These are phyloP conservation scores for Paraphoma chrysanthemicola DNA, from an alignment of 2,329 filamentous ascomycete genomes.

Conservation along the genomic window DNA sequence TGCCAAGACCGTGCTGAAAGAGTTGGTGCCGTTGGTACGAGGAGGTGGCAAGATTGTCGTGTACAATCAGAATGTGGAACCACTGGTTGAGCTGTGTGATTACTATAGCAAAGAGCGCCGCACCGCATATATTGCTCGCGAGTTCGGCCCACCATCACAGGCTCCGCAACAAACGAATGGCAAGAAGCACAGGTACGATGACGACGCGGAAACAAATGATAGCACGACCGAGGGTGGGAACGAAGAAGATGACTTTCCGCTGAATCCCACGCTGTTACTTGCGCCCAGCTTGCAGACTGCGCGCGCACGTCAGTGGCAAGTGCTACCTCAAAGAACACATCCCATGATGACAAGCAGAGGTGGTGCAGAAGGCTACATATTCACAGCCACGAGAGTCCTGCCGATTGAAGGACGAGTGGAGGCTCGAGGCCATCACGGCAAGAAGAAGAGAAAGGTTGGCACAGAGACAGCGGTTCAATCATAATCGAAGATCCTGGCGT, in stretches of 20 bases:
- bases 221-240: constrained; percentile 22
- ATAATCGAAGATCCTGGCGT: not conserved
- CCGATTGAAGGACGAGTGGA: constrained; percentile 81
- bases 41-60: constrained; percentile 86
- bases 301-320: constrained; percentile 83
- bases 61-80: constrained; percentile 82
- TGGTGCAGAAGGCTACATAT: constrained; percentile 88
- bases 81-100: constrained; percentile 78
- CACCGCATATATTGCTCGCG: constrained; percentile 65
- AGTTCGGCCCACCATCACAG: constrained; percentile 29
- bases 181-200: constrained; percentile 24
- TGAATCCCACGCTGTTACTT: constrained; percentile 86
- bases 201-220: constrained; percentile 20
- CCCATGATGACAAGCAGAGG: constrained; percentile 90
- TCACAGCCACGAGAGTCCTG: constrained; percentile 81
- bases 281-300: constrained; percentile 82
- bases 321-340: constrained; percentile 88
- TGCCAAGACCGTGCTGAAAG: constrained; percentile 74
- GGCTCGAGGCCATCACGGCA: constrained; percentile 74
- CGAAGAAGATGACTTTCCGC: constrained; percentile 71
- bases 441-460: constrained; percentile 68
- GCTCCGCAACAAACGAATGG: constrained; percentile 20
- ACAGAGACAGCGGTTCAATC: constrained; percentile 15
- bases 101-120: constrained; percentile 82
- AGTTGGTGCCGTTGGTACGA: constrained; percentile 78